These are phyloP conservation scores for Chamaenerion angustifolium DNA, from an alignment of 345 rosid genomes.

Conservation along the genomic window DNA sequence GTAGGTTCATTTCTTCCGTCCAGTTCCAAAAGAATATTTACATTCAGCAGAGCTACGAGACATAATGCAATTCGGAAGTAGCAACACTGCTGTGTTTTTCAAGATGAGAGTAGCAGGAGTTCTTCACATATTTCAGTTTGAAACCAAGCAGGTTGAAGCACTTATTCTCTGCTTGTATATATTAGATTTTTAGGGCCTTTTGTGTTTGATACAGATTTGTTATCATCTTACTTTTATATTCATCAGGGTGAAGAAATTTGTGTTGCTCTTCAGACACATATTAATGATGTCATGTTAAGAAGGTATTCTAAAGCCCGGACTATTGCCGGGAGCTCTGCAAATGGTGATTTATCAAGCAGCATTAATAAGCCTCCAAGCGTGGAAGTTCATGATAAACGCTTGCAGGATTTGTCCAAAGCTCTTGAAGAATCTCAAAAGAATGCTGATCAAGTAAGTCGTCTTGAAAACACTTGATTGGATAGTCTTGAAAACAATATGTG, in stretches of 20 bases:
- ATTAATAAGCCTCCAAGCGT: slow-evolving; percentile 33
- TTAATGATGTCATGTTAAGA: slow-evolving; percentile 97
- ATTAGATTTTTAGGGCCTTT: not conserved
- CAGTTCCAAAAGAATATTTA: slow-evolving; percentile 90
- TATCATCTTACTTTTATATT: slow-evolving; percentile 3
- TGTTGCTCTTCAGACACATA: slow-evolving; percentile 97
- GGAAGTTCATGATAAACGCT: slow-evolving; percentile 60
- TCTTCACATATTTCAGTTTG: slow-evolving; percentile 94
- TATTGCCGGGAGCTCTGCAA: slow-evolving; percentile 38
- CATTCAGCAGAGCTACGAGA: slow-evolving; percentile 95
- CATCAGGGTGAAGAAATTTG: slow-evolving; percentile 93
- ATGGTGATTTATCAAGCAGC: slow-evolving; percentile 59
- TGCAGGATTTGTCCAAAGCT: slow-evolving; percentile 63
- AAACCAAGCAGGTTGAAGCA: slow-evolving; percentile 76
- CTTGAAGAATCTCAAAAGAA: slow-evolving; percentile 68
- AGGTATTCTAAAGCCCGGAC: slow-evolving; percentile 91
- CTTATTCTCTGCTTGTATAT: not conserved
- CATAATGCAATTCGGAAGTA: slow-evolving; percentile 98
- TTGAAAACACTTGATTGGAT: too few relatives aligned
- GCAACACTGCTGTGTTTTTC: slow-evolving; percentile 93
- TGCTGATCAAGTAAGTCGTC: slow-evolving; percentile 36
- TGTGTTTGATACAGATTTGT: not conserved
- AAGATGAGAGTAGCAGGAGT: slow-evolving; percentile 99
- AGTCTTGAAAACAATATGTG: not conserved
- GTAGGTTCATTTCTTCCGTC: slow-evolving; percentile 93